A percentile compares a stretch with the other conserved stretches of the same genome.
Conservation (phyloP, 2,329 filamentous ascomycete genomes). For the Aureobasidium sp. region DNA sequence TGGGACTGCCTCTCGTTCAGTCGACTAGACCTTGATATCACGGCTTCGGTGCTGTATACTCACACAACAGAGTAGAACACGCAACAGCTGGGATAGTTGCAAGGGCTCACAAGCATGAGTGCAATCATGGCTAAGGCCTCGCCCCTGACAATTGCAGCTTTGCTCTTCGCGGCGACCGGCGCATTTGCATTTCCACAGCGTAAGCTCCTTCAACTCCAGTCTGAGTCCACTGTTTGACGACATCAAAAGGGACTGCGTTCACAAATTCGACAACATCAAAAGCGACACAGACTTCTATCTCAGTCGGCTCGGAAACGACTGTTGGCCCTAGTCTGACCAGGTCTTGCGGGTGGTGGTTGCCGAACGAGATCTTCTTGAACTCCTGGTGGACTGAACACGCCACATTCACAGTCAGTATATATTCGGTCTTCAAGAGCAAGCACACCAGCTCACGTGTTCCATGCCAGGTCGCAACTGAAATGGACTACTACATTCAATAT, state of each 20-base stretch:
- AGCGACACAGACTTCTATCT: background rate
- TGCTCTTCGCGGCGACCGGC: background rate
- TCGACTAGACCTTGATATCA: background rate
- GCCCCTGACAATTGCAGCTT: no score
- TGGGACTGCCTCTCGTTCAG: background rate
- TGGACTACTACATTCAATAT: conserved; percentile 10
- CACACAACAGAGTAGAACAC: no score
- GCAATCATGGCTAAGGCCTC: background rate
- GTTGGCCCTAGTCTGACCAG: background rate
- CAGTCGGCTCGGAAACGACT: background rate
- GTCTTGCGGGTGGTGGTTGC: background rate
- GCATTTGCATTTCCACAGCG: background rate
- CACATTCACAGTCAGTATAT: background rate
- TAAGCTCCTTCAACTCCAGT: background rate
- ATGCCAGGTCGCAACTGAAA: background rate
- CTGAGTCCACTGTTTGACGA: background rate
- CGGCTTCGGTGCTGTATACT: background rate
- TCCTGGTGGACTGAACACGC: conserved; percentile 8
- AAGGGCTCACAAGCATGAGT: background rate
- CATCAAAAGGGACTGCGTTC: background rate
- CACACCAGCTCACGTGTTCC: background rate
- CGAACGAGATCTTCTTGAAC: background rate
- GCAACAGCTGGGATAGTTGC: background rate
- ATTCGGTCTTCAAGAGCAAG: no score
- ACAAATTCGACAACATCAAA: background rate